phyloP scores from a whole-genome alignment of 2,329 filamentous ascomycete species.

The Xylariaceae sp. region DNA sequence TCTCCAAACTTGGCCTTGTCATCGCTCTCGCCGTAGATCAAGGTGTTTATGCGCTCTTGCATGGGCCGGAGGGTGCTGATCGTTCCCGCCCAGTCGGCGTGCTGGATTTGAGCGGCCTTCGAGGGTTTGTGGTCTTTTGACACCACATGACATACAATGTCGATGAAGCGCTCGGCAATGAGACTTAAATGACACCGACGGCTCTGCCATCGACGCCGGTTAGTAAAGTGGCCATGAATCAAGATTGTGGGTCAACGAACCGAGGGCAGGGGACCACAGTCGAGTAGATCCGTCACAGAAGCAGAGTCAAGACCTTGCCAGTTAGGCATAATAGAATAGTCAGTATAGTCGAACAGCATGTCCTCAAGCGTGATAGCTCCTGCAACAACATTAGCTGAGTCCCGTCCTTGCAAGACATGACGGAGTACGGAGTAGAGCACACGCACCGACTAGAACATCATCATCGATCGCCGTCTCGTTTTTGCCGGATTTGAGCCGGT shows the following conservation, averaged over 20 bases:
- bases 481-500: constrained; percentile 39
- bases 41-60: constrained; percentile 10
- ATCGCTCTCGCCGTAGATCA: constrained; percentile 6
- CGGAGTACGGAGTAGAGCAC: constrained; percentile 21
- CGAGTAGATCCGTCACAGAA: constrained; percentile 41
- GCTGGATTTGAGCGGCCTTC: constrained; percentile 35
- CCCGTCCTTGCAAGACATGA: neutral
- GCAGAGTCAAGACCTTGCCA: constrained; percentile 37
- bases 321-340: constrained; percentile 49
- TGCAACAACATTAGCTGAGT: constrained; percentile 1
- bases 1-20: neutral
- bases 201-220: constrained; percentile 34
- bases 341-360: constrained; percentile 41
- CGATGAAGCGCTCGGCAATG: constrained; percentile 48
- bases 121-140: constrained; percentile 47
- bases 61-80: constrained; percentile 33
- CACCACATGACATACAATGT: constrained; percentile 44
- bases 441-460: constrained; percentile 45
- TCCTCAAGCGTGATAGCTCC: neutral
- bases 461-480: constrained; percentile 38
- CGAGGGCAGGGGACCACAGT: constrained; percentile 48
- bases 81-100: constrained; percentile 42
- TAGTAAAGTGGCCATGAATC: neutral
- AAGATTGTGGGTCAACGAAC: constrained; percentile 33
- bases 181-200: constrained; percentile 45